A percentile compares a stretch with the other conserved stretches of the same genome.
These are phyloP conservation scores for Liquidambar formosana DNA, from an alignment of 164 flowering plant species.

Conservation along the genomic window DNA sequence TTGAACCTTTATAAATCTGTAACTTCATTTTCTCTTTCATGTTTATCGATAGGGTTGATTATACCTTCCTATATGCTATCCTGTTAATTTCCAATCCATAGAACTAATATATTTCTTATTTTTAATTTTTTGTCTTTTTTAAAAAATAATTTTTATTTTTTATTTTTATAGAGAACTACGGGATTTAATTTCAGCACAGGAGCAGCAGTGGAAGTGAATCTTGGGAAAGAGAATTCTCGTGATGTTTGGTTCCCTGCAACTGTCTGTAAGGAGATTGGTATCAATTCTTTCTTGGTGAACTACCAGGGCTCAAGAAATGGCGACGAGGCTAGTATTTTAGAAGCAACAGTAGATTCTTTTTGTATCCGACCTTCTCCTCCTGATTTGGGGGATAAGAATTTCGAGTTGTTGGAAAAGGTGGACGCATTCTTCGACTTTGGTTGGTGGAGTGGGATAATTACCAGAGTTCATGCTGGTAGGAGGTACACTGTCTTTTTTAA, in stretches of 20 bases:
- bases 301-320: conserved; percentile 11
- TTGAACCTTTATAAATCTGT: no score
- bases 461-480: conserved; percentile 32
- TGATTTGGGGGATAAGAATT: conserved; percentile 20
- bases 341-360: conserved; percentile 24
- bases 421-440: conserved; percentile 35
- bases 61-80: no score
- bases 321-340: conserved; percentile 3
- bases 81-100: no score
- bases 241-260: conserved; percentile 38
- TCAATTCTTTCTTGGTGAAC: conserved; percentile 25
- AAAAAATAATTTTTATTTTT: no score
- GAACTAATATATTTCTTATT: no score
- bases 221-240: conserved; percentile 7
- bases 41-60: no score
- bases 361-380: conserved; percentile 46
- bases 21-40: no score
- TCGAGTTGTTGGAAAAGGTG: conserved; percentile 40
- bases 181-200: conserved; percentile 33
- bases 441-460: conserved; percentile 51
- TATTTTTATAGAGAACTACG: background rate
- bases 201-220: conserved; percentile 28
- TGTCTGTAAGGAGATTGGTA: conserved; percentile 20
- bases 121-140: no score
- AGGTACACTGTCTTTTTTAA: conserved; percentile 36